Evolutionary conservation across 495 filamentous ascomycete species (phyloP), one percentile per base, ranked within the genome.

Genomic region (Lepraria neglecta): DNA sequence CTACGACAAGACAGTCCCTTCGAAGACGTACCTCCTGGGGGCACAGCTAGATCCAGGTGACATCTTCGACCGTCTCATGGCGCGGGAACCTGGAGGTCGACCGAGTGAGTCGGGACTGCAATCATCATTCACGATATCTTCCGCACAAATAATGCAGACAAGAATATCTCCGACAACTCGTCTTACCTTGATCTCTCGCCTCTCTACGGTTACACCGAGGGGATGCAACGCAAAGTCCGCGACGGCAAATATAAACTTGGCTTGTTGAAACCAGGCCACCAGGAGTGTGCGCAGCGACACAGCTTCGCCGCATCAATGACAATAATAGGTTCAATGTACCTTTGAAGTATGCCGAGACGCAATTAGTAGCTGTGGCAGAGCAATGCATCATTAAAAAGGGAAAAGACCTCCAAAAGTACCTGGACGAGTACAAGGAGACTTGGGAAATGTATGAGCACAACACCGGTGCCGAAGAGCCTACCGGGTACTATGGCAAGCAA

Each of bases 141-240:
- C 75, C 71, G 72, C 11, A 82, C 81, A 9, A 71, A 75, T 58
- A 71, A 70, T 35, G 27, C 44, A 0, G 71, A 84, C 58, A 65
- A 62, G n/a, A 72, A 69, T 24, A 79, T 75, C 31, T 77, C 69
- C 9, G 66, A 79, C 12, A 80, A 77, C 0, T 83, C 81, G 19
- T 80, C 78, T 0, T 84, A 84, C 56, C 74, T 84, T 6, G 81
- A 84, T 58, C 75, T 84, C 2, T 67, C 80, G 6, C 78, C 79
- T 0, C 72, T 84, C 12, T 84, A 84, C 53, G 82, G 82, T 2
- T 78, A 71, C 60, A 76, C 59, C 40, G 70, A 73, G 58, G 68
- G 67, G 1, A 77, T 80, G 44, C 81, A 83, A 62, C 61, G 74
- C 44, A 27, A 54, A 30, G 74, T 84, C 63, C 71, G 82, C 9